Percentiles rank a stretch among this genome's conserved stretches.
These are phyloP conservation scores for Lactarius psammicola DNA, from an alignment of 768 basidiomycete genomes.

Conservation along the genomic window DNA sequence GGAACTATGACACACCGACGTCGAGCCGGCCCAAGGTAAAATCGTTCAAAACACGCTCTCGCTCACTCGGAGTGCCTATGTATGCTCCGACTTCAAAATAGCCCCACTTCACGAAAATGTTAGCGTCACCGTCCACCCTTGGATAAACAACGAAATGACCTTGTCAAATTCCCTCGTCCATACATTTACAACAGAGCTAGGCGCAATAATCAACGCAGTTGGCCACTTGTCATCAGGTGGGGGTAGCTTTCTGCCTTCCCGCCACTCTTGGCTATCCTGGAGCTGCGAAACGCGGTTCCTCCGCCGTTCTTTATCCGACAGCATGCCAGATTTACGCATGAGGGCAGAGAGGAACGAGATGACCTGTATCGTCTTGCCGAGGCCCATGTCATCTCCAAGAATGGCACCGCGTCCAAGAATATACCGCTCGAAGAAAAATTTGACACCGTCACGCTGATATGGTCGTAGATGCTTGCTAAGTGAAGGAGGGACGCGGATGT, in stretches of 20 bases:
- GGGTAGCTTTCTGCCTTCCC: conserved; percentile 51
- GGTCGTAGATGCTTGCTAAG: conserved; percentile 87
- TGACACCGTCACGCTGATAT: conserved; percentile 86
- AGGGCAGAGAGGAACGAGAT: conserved; percentile 88
- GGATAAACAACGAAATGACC: conserved; percentile 41
- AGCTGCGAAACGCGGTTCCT: conserved; percentile 62
- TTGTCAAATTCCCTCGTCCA: conserved; percentile 89
- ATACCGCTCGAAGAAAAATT: conserved; percentile 78
- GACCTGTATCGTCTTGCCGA: conserved; percentile 94
- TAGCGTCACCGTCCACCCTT: not conserved
- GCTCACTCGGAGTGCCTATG: conserved; percentile 50
- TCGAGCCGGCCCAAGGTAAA: conserved; percentile 85
- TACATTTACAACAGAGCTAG: conserved; percentile 78
- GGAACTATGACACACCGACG: conserved; percentile 55
- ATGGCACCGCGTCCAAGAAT: conserved; percentile 68
- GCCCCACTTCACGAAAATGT: conserved; percentile 65
- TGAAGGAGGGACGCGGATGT: conserved; percentile 56
- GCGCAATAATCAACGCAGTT: conserved; percentile 85
- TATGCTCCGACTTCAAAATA: conserved; percentile 88
- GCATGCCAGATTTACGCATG: conserved; percentile 76
- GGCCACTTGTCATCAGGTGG: conserved; percentile 74
- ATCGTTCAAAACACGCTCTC: conserved; percentile 56
- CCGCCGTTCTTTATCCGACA: conserved; percentile 63
- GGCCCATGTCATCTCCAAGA: conserved; percentile 96
- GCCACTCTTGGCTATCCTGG: conserved; percentile 60